Percentiles rank a stretch among this genome's conserved stretches.
Conservation (phyloP, 106 monocot genomes). For the Dendrobium catenatum region DNA sequence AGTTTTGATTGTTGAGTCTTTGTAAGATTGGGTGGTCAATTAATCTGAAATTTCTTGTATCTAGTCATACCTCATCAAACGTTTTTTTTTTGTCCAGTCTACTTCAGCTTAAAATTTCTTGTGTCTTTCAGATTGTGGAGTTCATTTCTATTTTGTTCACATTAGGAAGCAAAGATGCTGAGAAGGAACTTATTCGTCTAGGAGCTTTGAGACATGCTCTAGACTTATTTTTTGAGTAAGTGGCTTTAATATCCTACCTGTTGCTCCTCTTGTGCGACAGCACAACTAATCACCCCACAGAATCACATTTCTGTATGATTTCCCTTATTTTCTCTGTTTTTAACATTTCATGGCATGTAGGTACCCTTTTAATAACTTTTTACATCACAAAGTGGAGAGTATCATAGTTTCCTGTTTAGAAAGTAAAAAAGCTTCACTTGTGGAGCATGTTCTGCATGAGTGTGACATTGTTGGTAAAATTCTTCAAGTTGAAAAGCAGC, state of each 20-base stretch:
- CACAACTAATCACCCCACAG: neutral
- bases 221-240: constrained; percentile 97
- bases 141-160: constrained; percentile 87
- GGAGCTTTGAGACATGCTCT: constrained; percentile 59
- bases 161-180: constrained; percentile 81
- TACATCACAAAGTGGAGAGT: constrained; percentile 89
- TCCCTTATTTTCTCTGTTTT: neutral
- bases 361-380: constrained; percentile 94
- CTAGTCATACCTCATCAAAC: neutral
- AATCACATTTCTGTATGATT: neutral
- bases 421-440: constrained; percentile 55
- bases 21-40: neutral
- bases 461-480: constrained; percentile 72
- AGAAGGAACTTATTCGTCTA: constrained; percentile 45
- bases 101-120: constrained; percentile 2
- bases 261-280: neutral
- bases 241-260: constrained; percentile 5
- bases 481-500: constrained; percentile 65
- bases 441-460: constrained; percentile 73
- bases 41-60: neutral
- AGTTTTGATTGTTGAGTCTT: neutral
- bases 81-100: neutral
- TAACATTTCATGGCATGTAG: constrained; percentile 26
- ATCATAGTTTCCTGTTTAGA: constrained; percentile 78
- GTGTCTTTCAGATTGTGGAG: constrained; percentile 83